Evolutionary conservation across 2,329 filamentous ascomycete species (phyloP).

Genomic region (Botryotinia convoluta): DNA sequence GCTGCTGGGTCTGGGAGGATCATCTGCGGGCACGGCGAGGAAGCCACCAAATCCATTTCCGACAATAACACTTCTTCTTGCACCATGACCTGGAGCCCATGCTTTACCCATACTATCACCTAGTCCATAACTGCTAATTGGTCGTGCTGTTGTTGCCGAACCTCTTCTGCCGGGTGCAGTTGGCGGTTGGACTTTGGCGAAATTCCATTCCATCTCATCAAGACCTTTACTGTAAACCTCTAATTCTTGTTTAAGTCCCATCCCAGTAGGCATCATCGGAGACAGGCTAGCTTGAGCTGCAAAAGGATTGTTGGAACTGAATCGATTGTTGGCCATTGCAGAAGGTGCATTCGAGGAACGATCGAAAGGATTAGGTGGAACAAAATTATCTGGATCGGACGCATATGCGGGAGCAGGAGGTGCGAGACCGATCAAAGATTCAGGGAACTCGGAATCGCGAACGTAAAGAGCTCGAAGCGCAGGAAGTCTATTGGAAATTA

Average conservation of each 20-base stretch:
- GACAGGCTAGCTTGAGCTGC: slow-evolving; percentile 22
- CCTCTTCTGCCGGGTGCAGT: slow-evolving; percentile 39
- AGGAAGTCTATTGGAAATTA: slow-evolving; percentile 73
- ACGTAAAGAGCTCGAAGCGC: slow-evolving; percentile 77
- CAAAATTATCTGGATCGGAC: slow-evolving; percentile 36
- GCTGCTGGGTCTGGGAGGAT: slow-evolving; percentile 35
- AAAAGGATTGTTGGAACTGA: slow-evolving; percentile 39
- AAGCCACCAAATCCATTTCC: slow-evolving; percentile 67
- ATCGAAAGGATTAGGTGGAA: slow-evolving; percentile 30
- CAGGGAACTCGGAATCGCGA: slow-evolving; percentile 78
- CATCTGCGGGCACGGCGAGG: slow-evolving; percentile 58
- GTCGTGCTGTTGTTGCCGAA: slow-evolving; percentile 41
- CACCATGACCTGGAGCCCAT: slow-evolving; percentile 49
- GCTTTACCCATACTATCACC: slow-evolving; percentile 42
- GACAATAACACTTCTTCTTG: slow-evolving; percentile 60
- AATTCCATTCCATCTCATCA: slow-evolving; percentile 66
- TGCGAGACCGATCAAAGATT: slow-evolving; percentile 66
- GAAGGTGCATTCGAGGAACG: slow-evolving; percentile 34
- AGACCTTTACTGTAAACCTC: slow-evolving; percentile 65
- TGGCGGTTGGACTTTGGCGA: slow-evolving; percentile 56
- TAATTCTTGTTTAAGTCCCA: slow-evolving; percentile 53
- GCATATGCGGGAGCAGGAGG: slow-evolving; percentile 59
- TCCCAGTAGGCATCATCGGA: slow-evolving; percentile 6
- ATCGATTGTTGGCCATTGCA: slow-evolving; percentile 24
- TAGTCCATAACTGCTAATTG: slow-evolving; percentile 45